These are phyloP conservation scores for Obelidium mucronatum DNA, from an alignment of 192 early-diverging fungal genomes.

Conservation along the genomic window DNA sequence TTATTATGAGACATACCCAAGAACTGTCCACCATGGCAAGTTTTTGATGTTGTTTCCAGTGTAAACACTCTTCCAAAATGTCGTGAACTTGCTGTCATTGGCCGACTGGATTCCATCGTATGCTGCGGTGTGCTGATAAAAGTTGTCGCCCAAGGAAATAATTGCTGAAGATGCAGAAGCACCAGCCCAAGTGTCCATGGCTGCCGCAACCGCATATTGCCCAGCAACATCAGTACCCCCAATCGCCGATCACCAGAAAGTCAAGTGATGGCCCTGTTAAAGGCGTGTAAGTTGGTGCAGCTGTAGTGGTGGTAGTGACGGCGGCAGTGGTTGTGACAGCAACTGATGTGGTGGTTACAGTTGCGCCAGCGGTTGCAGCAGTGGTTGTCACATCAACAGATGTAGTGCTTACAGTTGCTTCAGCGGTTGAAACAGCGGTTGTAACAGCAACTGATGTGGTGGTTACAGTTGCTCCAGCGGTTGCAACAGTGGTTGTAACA, in stretches of 20 bases:
- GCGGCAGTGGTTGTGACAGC: too few species aligned
- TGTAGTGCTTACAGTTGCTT: too few species aligned
- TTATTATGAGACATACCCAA: not conserved
- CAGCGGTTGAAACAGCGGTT: too few species aligned
- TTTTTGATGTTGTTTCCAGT: not conserved
- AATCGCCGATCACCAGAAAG: conserved; percentile 26
- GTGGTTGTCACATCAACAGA: too few species aligned
- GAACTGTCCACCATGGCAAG: conserved; percentile 31
- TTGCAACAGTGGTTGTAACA: too few species aligned
- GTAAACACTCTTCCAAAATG: conserved; percentile 4
- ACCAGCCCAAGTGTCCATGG: conserved; percentile 21
- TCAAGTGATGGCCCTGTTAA: not conserved
- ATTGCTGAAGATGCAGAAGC: not conserved
- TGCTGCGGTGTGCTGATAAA: not conserved
- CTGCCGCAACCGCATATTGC: conserved; percentile 4
- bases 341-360: too few species aligned
- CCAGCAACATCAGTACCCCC: conserved; percentile 21
- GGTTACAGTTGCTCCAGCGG: too few species aligned
- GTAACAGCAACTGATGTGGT: too few species aligned
- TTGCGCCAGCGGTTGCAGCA: too few species aligned
- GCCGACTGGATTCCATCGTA: conserved; percentile 22
- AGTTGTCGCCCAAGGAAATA: conserved; percentile 33
- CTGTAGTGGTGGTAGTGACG: not conserved
- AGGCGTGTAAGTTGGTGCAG: not conserved
- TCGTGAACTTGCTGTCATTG: conserved; percentile 26